Conservation (phyloP, 2,329 filamentous ascomycete species). For the Neoarthrinium moseri region DNA sequence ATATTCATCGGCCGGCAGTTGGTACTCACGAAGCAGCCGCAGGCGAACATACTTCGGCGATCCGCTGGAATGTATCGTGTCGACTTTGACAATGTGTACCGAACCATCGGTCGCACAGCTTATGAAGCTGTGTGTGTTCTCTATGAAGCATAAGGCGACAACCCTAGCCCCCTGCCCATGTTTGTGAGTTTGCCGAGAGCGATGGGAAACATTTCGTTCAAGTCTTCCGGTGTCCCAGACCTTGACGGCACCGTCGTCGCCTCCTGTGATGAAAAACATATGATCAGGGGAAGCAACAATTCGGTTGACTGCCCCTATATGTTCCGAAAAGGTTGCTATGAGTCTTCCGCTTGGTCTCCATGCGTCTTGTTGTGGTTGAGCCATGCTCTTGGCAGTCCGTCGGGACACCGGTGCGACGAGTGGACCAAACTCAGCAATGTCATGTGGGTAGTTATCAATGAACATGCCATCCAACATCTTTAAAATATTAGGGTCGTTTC, state of each 20-base stretch:
- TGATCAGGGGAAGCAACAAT: conserved; percentile 86
- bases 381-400: conserved; percentile 41
- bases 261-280: conserved; percentile 89
- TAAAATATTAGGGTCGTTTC: conserved; percentile 69
- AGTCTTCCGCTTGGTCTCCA: conserved; percentile 86
- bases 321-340: conserved; percentile 86
- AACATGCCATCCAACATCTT: conserved; percentile 84
- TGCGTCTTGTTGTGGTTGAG: conserved; percentile 53
- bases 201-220: conserved; percentile 86
- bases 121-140: conserved; percentile 90
- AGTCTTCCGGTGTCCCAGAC: conserved; percentile 90
- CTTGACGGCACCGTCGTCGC: conserved; percentile 86
- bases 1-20: conserved; percentile 70
- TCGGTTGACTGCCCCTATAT: conserved; percentile 77
- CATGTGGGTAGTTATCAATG: conserved; percentile 65
- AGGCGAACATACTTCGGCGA: conserved; percentile 77
- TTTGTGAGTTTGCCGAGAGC: conserved; percentile 81
- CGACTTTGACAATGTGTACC: conserved; percentile 85
- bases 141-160: conserved; percentile 83
- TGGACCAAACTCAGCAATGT: conserved; percentile 73
- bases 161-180: conserved; percentile 72
- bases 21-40: conserved; percentile 74
- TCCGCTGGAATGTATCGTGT: conserved; percentile 40
- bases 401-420: conserved; percentile 69
- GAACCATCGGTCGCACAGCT: conserved; percentile 88